These are phyloP conservation scores for Lepiota brunneoincarnata DNA, from an alignment of 768 basidiomycete species.

Conservation along the genomic window DNA sequence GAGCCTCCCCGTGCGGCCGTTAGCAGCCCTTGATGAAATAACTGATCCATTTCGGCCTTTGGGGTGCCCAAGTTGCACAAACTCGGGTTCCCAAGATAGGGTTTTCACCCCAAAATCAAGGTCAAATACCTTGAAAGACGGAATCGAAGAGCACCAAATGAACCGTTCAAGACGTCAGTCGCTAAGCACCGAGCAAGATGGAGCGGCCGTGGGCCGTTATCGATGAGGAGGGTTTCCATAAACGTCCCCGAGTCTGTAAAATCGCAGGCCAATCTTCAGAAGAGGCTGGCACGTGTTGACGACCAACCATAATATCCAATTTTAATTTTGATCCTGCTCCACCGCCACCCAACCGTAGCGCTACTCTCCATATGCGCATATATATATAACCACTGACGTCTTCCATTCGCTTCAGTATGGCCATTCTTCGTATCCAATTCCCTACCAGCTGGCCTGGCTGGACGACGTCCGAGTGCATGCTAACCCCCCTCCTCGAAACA, in stretches of 20 bases:
- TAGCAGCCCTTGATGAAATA: too few species aligned
- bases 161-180: not conserved
- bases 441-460: conserved; percentile 35
- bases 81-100: too few species aligned
- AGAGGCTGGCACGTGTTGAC: not conserved
- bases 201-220: not conserved
- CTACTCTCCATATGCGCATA: not conserved
- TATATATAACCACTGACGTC: conserved; percentile 5
- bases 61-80: too few species aligned
- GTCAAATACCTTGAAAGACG: not conserved
- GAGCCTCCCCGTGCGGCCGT: too few species aligned
- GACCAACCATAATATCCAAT: not conserved
- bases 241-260: not conserved
- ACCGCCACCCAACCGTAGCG: not conserved
- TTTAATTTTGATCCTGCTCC: not conserved
- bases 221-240: conserved; percentile 1
- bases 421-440: conserved; percentile 30
- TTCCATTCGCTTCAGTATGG: conserved; percentile 10
- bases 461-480: conserved; percentile 27
- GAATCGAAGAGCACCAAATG: not conserved
- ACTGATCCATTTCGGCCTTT: too few species aligned
- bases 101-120: too few species aligned
- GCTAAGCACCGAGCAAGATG: not conserved
- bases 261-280: not conserved
- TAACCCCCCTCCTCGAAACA: conserved; percentile 18